Conservation (phyloP, 352 stramenopile genomes). For the Pythium vanterpoolii region DNA sequence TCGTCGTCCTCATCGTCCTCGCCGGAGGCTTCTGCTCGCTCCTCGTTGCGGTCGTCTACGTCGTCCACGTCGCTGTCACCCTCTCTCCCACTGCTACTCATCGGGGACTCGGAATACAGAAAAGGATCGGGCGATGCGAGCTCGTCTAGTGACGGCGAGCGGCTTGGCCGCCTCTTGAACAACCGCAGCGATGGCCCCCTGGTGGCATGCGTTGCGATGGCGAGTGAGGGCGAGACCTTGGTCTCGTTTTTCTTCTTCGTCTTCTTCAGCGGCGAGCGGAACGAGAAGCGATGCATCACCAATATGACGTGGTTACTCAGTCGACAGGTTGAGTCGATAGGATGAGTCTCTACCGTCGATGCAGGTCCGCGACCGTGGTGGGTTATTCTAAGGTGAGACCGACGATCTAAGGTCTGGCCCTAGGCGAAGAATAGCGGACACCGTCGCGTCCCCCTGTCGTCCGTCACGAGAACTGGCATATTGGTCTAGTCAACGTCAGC, state of each 20-base stretch:
- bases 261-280: constrained; percentile 4
- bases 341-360: neutral
- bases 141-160: constrained; percentile 19
- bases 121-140: constrained; percentile 8
- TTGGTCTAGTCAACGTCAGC: neutral
- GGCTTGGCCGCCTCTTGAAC: constrained; percentile 1
- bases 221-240: neutral
- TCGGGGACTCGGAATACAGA: neutral
- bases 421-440: neutral
- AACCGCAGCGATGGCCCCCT: constrained; percentile 3
- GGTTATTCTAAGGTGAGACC: constrained; percentile 6
- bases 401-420: neutral
- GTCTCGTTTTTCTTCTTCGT: neutral
- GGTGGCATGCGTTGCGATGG: neutral
- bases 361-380: too few relatives aligned
- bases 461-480: neutral
- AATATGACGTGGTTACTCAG: too few relatives aligned
- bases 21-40: constrained; percentile 1
- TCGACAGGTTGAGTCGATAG: neutral
- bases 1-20: constrained; percentile 15
- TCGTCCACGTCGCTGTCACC: neutral
- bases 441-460: neutral
- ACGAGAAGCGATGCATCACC: constrained; percentile 22
- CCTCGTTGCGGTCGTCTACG: neutral
- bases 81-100: neutral